Evolutionary conservation across 768 basidiomycete species (phyloP), one percentile per base, ranked within the genome.

Genomic region (Pleurotus giganteus): DNA sequence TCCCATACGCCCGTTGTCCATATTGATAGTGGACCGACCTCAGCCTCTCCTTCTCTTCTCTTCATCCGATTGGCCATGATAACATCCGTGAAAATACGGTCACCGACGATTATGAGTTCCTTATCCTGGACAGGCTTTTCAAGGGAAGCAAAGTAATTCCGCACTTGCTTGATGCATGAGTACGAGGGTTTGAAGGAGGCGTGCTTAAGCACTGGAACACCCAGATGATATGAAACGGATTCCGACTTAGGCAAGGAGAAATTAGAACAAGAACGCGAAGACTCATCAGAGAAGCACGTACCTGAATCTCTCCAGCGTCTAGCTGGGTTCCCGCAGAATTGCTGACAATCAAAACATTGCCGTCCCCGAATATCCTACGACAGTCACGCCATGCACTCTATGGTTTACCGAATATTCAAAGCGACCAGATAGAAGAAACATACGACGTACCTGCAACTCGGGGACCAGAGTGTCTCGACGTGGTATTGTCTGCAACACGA

Each of bases 51-150:
- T 29, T 37, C 43, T 19, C 54, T 62, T 24, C 55, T 64, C 24
- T 67, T 68, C 74, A 94, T 85, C 31, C 92, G 84, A 61, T 90
- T 88, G 7, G 92, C 88, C 69, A 98, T 75, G 50, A 98, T 80
- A 15, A 94, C 72, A 66, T 99, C 96, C 0, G 96, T 99, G 63
- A 97, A 89, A 49, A 98, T 71, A 9, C 96, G 82, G 72, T 99
- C 96, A 0, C 96, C 96, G 11, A 99, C 86, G 34, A 98, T 70
- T 54, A 98, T 72, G 39, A 97, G 73, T 55, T 88, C 81, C 23
- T 84, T 72, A 58, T 84, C 80, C 26, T 72, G 68, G 39, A 91
- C 63, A 17, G 86, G 84, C n/a, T 65, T 62, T 6, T 64, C 69
- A 26, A 84, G 77, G 27, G 84, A 80, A 24, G 76, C 71, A 65